Evolutionary conservation across 2,329 filamentous ascomycete genomes (phyloP).

Genomic region (Daldinia sp.): DNA sequence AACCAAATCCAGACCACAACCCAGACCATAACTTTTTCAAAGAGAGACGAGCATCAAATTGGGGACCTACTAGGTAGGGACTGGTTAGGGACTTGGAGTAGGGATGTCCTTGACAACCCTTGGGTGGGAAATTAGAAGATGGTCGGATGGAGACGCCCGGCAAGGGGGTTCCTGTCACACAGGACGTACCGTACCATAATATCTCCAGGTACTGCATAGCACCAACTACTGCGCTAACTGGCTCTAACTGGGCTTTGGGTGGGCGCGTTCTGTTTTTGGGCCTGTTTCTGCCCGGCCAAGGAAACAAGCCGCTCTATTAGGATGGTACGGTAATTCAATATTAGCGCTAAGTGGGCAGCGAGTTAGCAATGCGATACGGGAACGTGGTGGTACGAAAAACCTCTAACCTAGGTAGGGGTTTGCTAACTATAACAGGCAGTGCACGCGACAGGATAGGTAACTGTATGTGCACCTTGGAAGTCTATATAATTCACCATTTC

Average conservation of each 20-base stretch:
- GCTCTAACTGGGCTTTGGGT: background rate
- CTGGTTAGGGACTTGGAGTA: slow-evolving; percentile 11
- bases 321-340: slow-evolving; percentile 14
- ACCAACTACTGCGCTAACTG: slow-evolving; percentile 1
- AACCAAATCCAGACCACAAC: slow-evolving; percentile 10
- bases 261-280: slow-evolving; percentile 19
- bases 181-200: slow-evolving; percentile 16
- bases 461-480: slow-evolving; percentile 3
- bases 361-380: slow-evolving; percentile 19
- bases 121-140: slow-evolving; percentile 45
- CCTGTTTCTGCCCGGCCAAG: slow-evolving; percentile 21
- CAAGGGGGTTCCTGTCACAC: slow-evolving; percentile 38
- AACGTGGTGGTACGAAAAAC: slow-evolving; percentile 7
- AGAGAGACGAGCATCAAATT: slow-evolving; percentile 38
- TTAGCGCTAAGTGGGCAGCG: slow-evolving; percentile 2
- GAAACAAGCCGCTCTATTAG: slow-evolving; percentile 26
- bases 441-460: slow-evolving; percentile 26
- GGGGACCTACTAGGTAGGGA: slow-evolving; percentile 15
- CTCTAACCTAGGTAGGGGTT: no score
- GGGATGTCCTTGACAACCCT: slow-evolving; percentile 42
- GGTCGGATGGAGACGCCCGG: slow-evolving; percentile 41
- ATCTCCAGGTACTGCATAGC: slow-evolving; percentile 3
- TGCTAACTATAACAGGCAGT: slow-evolving; percentile 21
- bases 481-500: slow-evolving; percentile 29
- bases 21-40: slow-evolving; percentile 21